A percentile compares a stretch with the other conserved stretches of the same genome.
Conservation (phyloP, 225 moss, liverwort and hornwort genomes). For the Lunularia cruciata region DNA sequence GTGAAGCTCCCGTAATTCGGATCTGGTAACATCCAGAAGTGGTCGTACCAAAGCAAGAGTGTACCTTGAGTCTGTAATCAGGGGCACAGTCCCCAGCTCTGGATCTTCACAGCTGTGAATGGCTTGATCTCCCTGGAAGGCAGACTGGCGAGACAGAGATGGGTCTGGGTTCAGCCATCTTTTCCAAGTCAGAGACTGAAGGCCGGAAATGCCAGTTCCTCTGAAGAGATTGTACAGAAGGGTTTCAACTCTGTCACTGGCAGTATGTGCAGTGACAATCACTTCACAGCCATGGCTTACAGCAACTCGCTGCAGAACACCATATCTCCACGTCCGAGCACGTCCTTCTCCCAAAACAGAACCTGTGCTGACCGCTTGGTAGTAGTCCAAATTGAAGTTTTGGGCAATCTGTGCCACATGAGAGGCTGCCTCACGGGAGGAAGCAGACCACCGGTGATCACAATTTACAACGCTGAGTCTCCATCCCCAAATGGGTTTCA, state of each 20-base stretch:
- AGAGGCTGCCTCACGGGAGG: conserved; percentile 62
- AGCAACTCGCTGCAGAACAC: conserved; percentile 64
- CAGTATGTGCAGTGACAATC: conserved; percentile 83
- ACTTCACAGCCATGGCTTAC: conserved; percentile 58
- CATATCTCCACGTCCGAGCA: conserved; percentile 82
- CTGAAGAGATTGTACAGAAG: conserved; percentile 77
- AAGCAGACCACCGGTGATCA: conserved; percentile 82
- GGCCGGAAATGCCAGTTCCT: conserved; percentile 66
- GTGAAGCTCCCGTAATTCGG: conserved; percentile 64
- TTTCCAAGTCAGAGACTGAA: conserved; percentile 87
- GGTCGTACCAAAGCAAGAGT: conserved; percentile 58
- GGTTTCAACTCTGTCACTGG: conserved; percentile 86
- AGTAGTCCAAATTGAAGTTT: conserved; percentile 57
- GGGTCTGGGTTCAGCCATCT: conserved; percentile 41
- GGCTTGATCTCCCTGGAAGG: conserved; percentile 40
- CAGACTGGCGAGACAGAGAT: conserved; percentile 46
- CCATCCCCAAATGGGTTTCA: conserved; percentile 65
- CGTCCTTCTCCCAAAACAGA: conserved; percentile 61
- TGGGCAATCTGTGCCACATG: conserved; percentile 70
- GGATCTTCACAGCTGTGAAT: conserved; percentile 38
- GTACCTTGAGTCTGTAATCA: not conserved
- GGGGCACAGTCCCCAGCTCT: not conserved
- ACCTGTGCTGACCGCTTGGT: conserved; percentile 61
- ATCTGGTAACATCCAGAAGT: conserved; percentile 72
- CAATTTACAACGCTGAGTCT: conserved; percentile 63